Evolutionary conservation across 257 asterid genomes (phyloP), one percentile per base, ranked within the genome.

Genomic region (Plantago major): DNA sequence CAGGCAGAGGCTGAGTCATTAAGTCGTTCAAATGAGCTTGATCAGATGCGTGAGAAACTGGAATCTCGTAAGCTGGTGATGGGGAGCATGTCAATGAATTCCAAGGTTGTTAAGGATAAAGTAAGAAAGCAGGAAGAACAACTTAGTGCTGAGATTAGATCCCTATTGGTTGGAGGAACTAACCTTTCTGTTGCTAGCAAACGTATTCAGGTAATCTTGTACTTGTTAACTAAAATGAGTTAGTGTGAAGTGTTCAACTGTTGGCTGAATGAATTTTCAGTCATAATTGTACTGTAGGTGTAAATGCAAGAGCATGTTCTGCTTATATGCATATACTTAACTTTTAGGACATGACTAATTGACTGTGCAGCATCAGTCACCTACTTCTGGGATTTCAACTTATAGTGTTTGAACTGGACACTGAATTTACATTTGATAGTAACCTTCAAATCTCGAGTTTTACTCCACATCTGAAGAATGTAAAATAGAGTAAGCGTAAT

Each of bases 11-110:
- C 93, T 2, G 93, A 82, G 74, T 86, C 97, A 52, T 77, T 89
- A 75, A 78, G 64, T 62, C 65, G 75, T 71, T 83, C 82, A 22
- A 89, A 89, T 84, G 83, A 79, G 86, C 90, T 92, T 67, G 90
- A 78, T 77, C 87, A 80, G 77, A 92, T 81, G 95, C 79, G 70
- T 51, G 97, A 89, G 74, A 84, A 79, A 59, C 64, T 86, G 72
- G 90, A 83, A 73, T 79, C 77, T 64, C 91, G 88, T 66, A 84
- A 92, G 76, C 82, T 89, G 83, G 82, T 86, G 72, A 92, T 92
- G 97, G 97, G 95, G 64, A 92, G 85, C 82, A 89, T 73, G 95
- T 81, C 86, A 9, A 84, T 92, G 97, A 84, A 75, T 53, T 89
- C 99, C 15, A 89, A 89, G 79, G 93, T 92, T 64, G 72, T 76